Evolutionary conservation across 2,329 filamentous ascomycete species (phyloP), one percentile per base, ranked within the genome.

Genomic region (Exophiala sideris): DNA sequence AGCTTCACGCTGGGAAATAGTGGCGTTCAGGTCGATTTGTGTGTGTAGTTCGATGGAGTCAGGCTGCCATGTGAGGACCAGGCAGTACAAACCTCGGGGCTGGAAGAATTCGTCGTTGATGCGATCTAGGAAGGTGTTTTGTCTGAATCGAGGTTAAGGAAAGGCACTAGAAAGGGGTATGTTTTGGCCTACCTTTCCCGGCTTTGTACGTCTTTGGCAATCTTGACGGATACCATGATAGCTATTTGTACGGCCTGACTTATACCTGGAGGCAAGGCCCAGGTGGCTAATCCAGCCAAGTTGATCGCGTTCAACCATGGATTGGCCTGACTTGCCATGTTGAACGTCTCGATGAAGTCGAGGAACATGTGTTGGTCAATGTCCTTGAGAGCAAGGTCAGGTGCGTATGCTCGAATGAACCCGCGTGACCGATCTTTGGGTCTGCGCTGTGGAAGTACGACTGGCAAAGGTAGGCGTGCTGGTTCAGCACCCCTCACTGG

Each of bases 101-200:
- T 71, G 73, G 65, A 85, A 85, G 56, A 82, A 76, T 5, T 78
- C 71, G 5, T 75, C 70, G 60, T 85, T 85, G 59, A 82, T 72
- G 24, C 70, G 67, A 58, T 82, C 74, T 7, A 85, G 72, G 62
- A 81, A 84, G 0, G 64, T 68, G 59, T 82, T 84, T 0, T 76
- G 73, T 44, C 72, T 68, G 16, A 3, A 29, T 5, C 24, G 24
- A 29, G 24, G 24, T 29, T 29, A 29, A 24, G 21, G 24, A 29
- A 3, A 51, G 11, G 56, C 68, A 18, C 11, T 18, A 12, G n/a
- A 29, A 12, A 36, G 21, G 11, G 16, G 2, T 35, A 10, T 48
- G 11, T 10, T 39, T 29, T 18, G 12, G 12, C 46, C 11, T 32
- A 49, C 46, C 46, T 16, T 24, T 49, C 33, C n/a, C 46, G 46